Percentiles rank a stretch among this genome's conserved stretches.
phyloP scores from a whole-genome alignment of 768 basidiomycete species.

The Sporobolomyces phaffii region DNA sequence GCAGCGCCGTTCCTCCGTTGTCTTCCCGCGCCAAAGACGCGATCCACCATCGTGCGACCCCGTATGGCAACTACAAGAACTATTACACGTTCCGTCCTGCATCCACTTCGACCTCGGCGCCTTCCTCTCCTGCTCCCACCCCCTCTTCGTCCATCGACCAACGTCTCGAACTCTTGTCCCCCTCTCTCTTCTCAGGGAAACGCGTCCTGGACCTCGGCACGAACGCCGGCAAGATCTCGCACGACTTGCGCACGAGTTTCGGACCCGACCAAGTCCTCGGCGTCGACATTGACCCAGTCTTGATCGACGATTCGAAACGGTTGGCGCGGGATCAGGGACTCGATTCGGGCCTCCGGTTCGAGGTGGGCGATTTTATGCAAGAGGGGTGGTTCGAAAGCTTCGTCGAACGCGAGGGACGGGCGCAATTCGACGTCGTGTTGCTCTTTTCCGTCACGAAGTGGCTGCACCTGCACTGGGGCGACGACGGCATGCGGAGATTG shows the following conservation, averaged over 20 bases:
- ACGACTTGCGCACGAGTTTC: constrained; percentile 58
- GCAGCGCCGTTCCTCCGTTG: background rate
- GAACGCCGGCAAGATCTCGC: constrained; percentile 81
- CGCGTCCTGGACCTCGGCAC: constrained; percentile 75
- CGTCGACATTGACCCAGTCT: constrained; percentile 72
- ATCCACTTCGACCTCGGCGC: constrained; percentile 40
- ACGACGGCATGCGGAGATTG: constrained; percentile 60
- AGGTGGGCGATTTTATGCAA: constrained; percentile 21
- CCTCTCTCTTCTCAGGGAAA: constrained; percentile 55
- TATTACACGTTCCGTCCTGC: constrained; percentile 25
- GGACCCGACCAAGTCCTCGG: constrained; percentile 63
- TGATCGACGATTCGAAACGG: constrained; percentile 50
- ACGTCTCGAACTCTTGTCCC: constrained; percentile 60
- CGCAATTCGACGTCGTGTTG: constrained; percentile 20
- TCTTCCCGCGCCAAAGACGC: constrained; percentile 1
- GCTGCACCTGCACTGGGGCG: constrained; percentile 81
- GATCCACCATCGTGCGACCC: background rate
- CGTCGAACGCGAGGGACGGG: background rate
- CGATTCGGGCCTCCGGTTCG: background rate
- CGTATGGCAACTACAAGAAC: constrained; percentile 30
- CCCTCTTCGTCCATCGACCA: constrained; percentile 55
- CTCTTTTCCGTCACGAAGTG: constrained; percentile 83
- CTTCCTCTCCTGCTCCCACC: background rate
- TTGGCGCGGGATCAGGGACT: background rate
- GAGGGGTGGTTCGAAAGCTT: constrained; percentile 12